Conservation (phyloP, 805 yeast species). For the Diddensiella santjacobensis region DNA sequence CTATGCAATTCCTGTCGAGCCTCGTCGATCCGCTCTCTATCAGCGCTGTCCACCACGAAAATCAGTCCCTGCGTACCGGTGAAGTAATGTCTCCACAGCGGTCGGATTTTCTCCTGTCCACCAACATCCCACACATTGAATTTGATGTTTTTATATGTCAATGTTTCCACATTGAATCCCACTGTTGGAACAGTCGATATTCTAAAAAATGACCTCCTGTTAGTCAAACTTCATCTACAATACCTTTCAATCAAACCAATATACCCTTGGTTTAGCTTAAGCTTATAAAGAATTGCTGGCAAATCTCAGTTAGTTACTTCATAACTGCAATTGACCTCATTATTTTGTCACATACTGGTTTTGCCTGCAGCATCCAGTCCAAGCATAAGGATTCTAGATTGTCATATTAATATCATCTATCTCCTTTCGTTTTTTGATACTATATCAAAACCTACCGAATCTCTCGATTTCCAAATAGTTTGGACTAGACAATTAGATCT, state of each 20-base stretch:
- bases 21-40: constrained; percentile 65
- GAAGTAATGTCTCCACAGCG: constrained; percentile 92
- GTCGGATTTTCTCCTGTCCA: constrained; percentile 89
- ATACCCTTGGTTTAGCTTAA: constrained; percentile 61
- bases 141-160: constrained; percentile 73
- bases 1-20: constrained; percentile 73
- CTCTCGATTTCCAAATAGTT: constrained; percentile 51
- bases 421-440: constrained; percentile 5
- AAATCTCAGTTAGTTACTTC: neutral
- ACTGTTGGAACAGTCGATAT: constrained; percentile 86
- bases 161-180: constrained; percentile 89
- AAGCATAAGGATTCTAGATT: constrained; percentile 68
- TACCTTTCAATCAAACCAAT: neutral
- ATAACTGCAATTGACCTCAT: neutral
- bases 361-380: constrained; percentile 94
- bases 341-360: constrained; percentile 44
- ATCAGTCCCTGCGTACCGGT: constrained; percentile 90
- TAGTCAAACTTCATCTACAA: neutral
- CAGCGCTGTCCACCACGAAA: constrained; percentile 84
- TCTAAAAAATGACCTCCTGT: constrained; percentile 28
- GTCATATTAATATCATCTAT: constrained; percentile 3
- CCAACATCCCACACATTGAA: constrained; percentile 95
- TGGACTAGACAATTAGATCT: constrained; percentile 30
- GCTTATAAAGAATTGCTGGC: constrained; percentile 66
- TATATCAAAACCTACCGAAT: constrained; percentile 35